phyloP scores from a whole-genome alignment of 1,139 yeast genomes.

The Sugiyamaella japonica region DNA sequence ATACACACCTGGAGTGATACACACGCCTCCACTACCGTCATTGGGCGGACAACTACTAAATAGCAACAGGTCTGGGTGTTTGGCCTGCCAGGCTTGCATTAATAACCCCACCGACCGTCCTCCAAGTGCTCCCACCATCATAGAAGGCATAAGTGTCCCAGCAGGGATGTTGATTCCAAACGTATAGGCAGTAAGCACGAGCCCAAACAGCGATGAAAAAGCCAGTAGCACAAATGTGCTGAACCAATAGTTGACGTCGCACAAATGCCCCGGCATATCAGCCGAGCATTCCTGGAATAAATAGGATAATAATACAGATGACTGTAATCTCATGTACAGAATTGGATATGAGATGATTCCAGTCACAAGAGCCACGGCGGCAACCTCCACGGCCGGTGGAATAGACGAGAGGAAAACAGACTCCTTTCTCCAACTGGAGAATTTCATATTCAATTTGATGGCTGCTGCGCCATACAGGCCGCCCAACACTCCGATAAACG shows the following conservation, averaged over 20 bases:
- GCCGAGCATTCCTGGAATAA: slow-evolving; percentile 63
- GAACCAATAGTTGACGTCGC: slow-evolving; percentile 39
- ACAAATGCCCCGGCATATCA: slow-evolving; percentile 37
- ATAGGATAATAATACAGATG: slow-evolving; percentile 55
- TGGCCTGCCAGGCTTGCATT: slow-evolving; percentile 42
- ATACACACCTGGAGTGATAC: slow-evolving; percentile 89
- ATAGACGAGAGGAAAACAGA: slow-evolving; percentile 14
- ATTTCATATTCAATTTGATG: slow-evolving; percentile 50
- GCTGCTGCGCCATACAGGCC: slow-evolving; percentile 64
- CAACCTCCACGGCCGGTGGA: slow-evolving; percentile 49
- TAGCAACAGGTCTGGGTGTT: slow-evolving; percentile 32
- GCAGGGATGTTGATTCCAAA: slow-evolving; percentile 72
- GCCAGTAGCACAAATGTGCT: slow-evolving; percentile 40
- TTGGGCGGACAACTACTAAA: slow-evolving; percentile 46
- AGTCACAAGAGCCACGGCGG: slow-evolving; percentile 51
- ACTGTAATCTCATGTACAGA: slow-evolving; percentile 55
- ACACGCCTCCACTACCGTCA: slow-evolving; percentile 47
- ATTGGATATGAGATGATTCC: slow-evolving; percentile 58
- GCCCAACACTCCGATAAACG: slow-evolving; percentile 64
- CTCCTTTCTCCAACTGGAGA: slow-evolving; percentile 43
- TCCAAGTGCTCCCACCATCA: slow-evolving; percentile 66
- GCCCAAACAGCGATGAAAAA: slow-evolving; percentile 54
- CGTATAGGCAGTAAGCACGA: slow-evolving; percentile 59
- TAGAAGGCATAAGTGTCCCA: slow-evolving; percentile 71
- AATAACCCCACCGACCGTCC: slow-evolving; percentile 70